Base-by-base conservation (phyloP, 2,329 filamentous ascomycete species). In the Corynespora cassiicola region DNA sequence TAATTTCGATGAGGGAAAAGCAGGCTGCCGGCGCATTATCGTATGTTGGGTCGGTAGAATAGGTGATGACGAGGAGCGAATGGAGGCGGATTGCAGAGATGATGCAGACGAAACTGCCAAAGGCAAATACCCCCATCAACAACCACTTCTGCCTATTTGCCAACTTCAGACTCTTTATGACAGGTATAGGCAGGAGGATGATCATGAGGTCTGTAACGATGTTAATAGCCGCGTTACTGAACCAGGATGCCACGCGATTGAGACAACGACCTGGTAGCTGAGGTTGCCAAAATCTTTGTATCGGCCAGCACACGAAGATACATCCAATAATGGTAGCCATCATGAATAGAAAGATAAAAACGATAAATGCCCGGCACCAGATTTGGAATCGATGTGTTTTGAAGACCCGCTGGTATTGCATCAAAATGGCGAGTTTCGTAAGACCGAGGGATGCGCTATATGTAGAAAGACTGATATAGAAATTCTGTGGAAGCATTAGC, bases 381-480 rank as follows among this genome's bases (percentile, higher is more conserved):
- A 45, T 39, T 20, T 60, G 58, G 31, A 61, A 58, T 6, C 39
- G 44, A 7, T 24, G 40, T 4, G 57, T 47, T 5, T 56, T 48
- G 26, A 68, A 68, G 32, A 68, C 58, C 22, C 62, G 59, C 5
- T 59, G 39, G 35, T 67, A 68, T 36, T 66, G 63, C 20, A 64
- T 35, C 10, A 68, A 37, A 22, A 68, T 66, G 2, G 63, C 64
- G 31, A 61, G 48, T 43, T 68, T 68, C 15, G 57, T 56, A 11
- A 58, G 35, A n/a, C 46, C 47, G 11, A 57, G 33, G 5, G 53
- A 49, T 9, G 44, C 37, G 24, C 37, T 36, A 30, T 51, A 51
- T 3, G 32, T 38, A n/a, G 14, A 31, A 18, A 47, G 39, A 17
- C 27, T 34, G 17, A 51, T 22, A 33, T 44, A 50, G 8, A 45